Evolutionary conservation across 345 rosid species (phyloP).

Genomic region (Eucalyptus rudis): DNA sequence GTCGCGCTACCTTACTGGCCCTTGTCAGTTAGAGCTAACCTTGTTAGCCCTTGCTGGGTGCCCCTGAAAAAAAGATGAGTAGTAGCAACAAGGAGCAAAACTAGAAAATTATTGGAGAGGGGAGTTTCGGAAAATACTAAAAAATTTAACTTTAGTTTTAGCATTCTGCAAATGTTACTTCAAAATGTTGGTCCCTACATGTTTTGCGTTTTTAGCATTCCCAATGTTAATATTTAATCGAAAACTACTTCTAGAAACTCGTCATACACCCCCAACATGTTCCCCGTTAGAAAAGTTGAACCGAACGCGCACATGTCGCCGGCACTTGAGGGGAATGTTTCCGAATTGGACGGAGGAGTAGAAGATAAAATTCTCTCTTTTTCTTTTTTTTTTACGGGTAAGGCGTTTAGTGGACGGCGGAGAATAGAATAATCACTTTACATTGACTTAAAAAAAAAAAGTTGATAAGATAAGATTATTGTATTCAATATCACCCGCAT

Average conservation of each 20-base stretch:
- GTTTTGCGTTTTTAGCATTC: background rate
- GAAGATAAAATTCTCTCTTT: background rate
- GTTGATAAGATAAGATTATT: background rate
- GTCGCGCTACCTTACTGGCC: accelerated
- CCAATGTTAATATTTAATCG: too few relatives aligned
- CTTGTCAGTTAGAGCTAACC: too few relatives aligned
- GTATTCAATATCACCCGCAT: background rate
- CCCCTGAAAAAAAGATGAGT: background rate
- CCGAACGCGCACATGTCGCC: accelerated
- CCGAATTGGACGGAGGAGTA: background rate
- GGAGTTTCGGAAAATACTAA: too few relatives aligned
- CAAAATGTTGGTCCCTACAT: background rate
- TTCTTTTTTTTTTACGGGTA: background rate
- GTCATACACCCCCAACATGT: background rate
- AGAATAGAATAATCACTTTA: background rate
- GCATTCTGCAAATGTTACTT: accelerated
- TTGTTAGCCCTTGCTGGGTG: accelerated
- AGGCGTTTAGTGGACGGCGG: background rate
- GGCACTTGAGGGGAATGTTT: background rate
- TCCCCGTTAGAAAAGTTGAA: too few relatives aligned
- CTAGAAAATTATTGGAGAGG: background rate
- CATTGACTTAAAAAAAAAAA: background rate
- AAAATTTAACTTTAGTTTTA: background rate
- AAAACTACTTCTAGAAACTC: accelerated
- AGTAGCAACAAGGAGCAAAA: background rate